phyloP scores from a whole-genome alignment of 2,329 filamentous ascomycete species.

The Pyrenochaeta sp. region DNA sequence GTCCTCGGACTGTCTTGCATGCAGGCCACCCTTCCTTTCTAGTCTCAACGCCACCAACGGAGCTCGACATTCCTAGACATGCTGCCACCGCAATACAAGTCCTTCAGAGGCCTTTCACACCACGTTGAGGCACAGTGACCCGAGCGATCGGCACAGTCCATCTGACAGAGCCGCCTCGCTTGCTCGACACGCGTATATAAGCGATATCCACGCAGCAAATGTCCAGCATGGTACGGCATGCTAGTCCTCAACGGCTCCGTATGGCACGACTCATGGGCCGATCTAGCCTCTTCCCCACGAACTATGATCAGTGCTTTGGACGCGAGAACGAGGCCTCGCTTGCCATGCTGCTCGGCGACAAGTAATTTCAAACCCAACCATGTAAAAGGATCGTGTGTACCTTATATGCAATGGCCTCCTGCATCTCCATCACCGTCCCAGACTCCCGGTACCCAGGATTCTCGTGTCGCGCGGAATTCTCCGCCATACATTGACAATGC shows the following conservation, averaged over 20 bases:
- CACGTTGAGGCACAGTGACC: slow-evolving; percentile 4
- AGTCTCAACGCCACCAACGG: not conserved
- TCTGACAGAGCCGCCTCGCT: not conserved
- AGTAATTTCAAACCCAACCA: not conserved
- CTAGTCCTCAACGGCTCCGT: not conserved
- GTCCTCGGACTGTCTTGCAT: not conserved
- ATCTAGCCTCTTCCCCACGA: slow-evolving; percentile 6
- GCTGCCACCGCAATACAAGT: not conserved
- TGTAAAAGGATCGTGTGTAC: not conserved
- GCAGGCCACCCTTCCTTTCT: not conserved
- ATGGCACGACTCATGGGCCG: not conserved
- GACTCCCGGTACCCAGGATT: slow-evolving; percentile 5
- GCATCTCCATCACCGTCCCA: slow-evolving; percentile 5
- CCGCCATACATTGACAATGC: slow-evolving; percentile 11
- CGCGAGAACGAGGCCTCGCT: not conserved
- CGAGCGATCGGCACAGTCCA: slow-evolving; percentile 2
- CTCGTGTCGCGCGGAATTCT: not conserved
- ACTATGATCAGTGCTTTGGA: slow-evolving; percentile 4
- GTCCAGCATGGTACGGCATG: not conserved
- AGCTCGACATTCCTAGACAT: not conserved
- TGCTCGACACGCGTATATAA: not conserved
- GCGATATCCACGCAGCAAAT: not conserved
- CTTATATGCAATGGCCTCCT: slow-evolving; percentile 7
- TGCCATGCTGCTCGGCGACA: slow-evolving; percentile 1
- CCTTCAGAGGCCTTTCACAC: not conserved